phyloP scores from a whole-genome alignment of 1,139 yeast species.

The Candida anutae region DNA sequence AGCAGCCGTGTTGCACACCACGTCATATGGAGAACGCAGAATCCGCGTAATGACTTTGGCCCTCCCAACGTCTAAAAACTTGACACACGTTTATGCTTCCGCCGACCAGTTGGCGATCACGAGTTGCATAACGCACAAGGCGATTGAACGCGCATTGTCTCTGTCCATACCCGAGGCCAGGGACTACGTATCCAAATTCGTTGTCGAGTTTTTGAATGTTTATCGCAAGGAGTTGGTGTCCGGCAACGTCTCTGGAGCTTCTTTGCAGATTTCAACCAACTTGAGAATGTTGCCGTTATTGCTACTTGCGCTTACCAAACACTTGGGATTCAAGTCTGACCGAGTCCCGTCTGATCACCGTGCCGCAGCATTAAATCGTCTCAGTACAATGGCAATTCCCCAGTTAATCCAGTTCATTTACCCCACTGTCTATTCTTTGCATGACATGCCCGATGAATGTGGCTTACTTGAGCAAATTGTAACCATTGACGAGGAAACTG shows the following conservation, averaged over 20 bases:
- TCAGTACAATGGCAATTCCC: constrained; percentile 77
- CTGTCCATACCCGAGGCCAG: constrained; percentile 71
- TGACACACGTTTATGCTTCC: constrained; percentile 82
- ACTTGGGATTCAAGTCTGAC: constrained; percentile 77
- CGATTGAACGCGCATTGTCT: constrained; percentile 71
- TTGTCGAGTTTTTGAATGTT: constrained; percentile 67
- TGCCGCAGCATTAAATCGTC: constrained; percentile 76
- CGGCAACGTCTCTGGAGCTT: constrained; percentile 81
- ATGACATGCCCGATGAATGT: constrained; percentile 87
- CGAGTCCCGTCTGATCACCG: constrained; percentile 91
- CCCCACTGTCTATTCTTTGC: constrained; percentile 84
- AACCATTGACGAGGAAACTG: constrained; percentile 37
- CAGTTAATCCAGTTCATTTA: constrained; percentile 77
- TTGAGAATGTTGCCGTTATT: constrained; percentile 89
- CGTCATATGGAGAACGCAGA: constrained; percentile 85
- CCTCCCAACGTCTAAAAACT: constrained; percentile 73
- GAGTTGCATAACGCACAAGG: constrained; percentile 73
- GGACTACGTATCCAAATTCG: constrained; percentile 57
- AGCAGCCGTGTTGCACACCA: constrained; percentile 89
- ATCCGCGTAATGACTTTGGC: constrained; percentile 88
- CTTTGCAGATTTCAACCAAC: constrained; percentile 80
- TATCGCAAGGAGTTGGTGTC: constrained; percentile 89
- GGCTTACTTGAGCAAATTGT: constrained; percentile 60
- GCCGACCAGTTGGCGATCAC: constrained; percentile 94
- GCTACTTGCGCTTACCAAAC: constrained; percentile 74